These are phyloP conservation scores for Babesia divergens DNA, from an alignment of 169 alveolate genomes.

Conservation along the genomic window DNA sequence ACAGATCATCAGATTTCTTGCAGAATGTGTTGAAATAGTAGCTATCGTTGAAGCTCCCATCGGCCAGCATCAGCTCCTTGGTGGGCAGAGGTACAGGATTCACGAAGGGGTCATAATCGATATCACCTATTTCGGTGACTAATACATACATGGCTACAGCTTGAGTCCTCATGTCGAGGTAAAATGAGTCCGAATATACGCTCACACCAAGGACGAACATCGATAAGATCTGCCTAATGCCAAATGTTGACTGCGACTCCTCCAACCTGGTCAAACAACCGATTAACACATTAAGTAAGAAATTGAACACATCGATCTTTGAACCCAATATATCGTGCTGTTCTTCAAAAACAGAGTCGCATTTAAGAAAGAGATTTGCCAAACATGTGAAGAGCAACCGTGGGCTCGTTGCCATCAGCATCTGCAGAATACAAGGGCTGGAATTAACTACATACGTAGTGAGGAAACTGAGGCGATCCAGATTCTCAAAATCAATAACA, in stretches of 20 bases:
- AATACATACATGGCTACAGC: constrained; percentile 34
- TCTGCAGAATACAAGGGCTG: constrained; percentile 9
- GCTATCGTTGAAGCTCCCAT: constrained; percentile 44
- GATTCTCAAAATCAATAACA: constrained; percentile 10
- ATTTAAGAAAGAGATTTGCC: constrained; percentile 15
- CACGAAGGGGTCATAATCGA: background rate
- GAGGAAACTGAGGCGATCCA: constrained; percentile 11
- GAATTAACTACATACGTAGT: background rate
- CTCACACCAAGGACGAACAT: constrained; percentile 29
- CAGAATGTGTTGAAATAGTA: constrained; percentile 26
- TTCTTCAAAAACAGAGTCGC: background rate
- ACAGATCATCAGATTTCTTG: constrained; percentile 17
- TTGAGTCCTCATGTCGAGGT: constrained; percentile 6
- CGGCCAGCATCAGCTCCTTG: constrained; percentile 16
- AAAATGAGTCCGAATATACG: constrained; percentile 10
- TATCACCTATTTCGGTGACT: constrained; percentile 18
- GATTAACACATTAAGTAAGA: constrained; percentile 16
- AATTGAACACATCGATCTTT: constrained; percentile 40
- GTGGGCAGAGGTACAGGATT: constrained; percentile 4
- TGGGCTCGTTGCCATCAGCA: constrained; percentile 38
- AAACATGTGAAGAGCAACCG: constrained; percentile 42
- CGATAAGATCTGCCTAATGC: constrained; percentile 27
- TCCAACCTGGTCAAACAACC: constrained; percentile 21
- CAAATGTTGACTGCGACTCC: constrained; percentile 9
- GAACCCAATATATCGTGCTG: constrained; percentile 11